Percentiles rank a stretch among this genome's conserved stretches.
Conservation (phyloP, 2,329 filamentous ascomycete species). For the Botrytis elliptica region DNA sequence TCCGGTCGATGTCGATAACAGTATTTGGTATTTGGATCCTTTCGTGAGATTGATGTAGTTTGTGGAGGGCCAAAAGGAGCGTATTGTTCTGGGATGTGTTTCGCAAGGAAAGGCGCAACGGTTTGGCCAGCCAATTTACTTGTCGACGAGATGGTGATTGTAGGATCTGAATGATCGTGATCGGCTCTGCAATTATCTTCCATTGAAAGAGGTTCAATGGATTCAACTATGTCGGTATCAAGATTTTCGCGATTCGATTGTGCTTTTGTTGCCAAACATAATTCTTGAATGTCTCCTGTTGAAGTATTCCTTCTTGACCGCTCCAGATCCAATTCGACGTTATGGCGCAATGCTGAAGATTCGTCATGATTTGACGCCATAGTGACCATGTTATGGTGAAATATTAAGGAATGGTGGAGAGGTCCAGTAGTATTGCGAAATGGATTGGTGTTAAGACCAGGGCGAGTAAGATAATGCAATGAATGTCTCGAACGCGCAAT, state of each 20-base stretch:
- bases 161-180: constrained; percentile 28
- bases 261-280: constrained; percentile 21
- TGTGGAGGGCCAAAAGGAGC: constrained; percentile 64
- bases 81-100: constrained; percentile 88
- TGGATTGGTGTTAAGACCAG: background rate
- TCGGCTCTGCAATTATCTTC: constrained; percentile 34
- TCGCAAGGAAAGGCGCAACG: constrained; percentile 71
- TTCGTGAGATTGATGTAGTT: constrained; percentile 42
- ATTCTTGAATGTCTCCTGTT: constrained; percentile 21
- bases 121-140: constrained; percentile 36
- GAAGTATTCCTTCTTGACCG: constrained; percentile 22
- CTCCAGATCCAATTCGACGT: constrained; percentile 31
- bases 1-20: constrained; percentile 96
- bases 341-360: constrained; percentile 30
- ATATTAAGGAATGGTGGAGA: background rate
- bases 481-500: background rate
- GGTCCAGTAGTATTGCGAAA: background rate
- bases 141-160: constrained; percentile 34
- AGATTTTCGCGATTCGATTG: constrained; percentile 19
- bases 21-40: constrained; percentile 77
- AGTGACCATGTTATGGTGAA: constrained; percentile 21
- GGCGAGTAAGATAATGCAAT: background rate
- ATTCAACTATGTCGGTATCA: constrained; percentile 22
- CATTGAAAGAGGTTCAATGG: constrained; percentile 28
- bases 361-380: constrained; percentile 34